Evolutionary conservation across 768 basidiomycete species (phyloP).

Genomic region (Infundibulicybe gibba): DNA sequence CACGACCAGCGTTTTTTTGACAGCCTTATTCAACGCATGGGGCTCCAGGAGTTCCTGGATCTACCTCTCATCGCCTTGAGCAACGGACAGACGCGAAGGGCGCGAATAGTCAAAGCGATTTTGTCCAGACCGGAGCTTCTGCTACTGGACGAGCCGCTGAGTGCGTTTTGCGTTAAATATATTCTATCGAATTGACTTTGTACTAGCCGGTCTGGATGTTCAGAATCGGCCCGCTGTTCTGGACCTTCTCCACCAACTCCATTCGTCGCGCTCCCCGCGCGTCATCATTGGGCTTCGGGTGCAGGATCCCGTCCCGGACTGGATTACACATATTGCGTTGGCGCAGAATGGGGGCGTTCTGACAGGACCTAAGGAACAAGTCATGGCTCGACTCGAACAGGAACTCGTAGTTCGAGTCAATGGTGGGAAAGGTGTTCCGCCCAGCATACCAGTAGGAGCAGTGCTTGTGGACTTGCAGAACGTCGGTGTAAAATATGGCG

Average conservation of each 20-base stretch:
- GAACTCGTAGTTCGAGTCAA: neutral
- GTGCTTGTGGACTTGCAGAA: constrained; percentile 57
- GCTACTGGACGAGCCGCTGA: constrained; percentile 89
- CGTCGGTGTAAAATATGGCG: constrained; percentile 70
- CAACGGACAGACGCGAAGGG: constrained; percentile 89
- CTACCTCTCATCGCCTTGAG: constrained; percentile 82
- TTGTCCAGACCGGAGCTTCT: constrained; percentile 68
- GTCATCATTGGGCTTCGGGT: constrained; percentile 44
- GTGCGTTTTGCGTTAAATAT: constrained; percentile 37
- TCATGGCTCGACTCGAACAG: constrained; percentile 20
- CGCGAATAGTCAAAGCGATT: constrained; percentile 77
- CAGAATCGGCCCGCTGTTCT: constrained; percentile 54
- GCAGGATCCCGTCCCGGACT: constrained; percentile 71
- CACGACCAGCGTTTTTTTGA: constrained; percentile 39
- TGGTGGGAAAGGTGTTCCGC: too few species aligned
- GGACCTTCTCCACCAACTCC: constrained; percentile 27
- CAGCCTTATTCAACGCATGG: constrained; percentile 50
- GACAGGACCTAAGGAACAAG: constrained; percentile 46
- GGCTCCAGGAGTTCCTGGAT: constrained; percentile 64
- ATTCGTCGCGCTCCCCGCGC: constrained; percentile 15
- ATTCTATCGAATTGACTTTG: neutral
- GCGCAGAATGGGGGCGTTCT: constrained; percentile 45
- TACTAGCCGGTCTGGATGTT: constrained; percentile 75
- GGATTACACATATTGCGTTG: constrained; percentile 65
- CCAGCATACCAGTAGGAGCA: constrained; percentile 7